Conservation (phyloP, 2,329 filamentous ascomycete species). For the Aureobasidium vineae region DNA sequence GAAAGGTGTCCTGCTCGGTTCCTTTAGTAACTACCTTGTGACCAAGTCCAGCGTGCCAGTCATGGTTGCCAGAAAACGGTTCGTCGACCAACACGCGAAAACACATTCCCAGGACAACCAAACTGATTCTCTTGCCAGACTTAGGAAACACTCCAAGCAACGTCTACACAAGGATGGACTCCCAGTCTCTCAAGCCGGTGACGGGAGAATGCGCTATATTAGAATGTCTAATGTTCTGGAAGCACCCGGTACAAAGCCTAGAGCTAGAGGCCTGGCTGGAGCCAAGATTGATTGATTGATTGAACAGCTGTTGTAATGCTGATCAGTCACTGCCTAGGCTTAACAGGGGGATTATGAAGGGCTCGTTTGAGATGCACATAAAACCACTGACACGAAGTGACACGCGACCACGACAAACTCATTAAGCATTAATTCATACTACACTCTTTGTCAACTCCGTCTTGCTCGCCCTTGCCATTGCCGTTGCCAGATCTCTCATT, state of each 20-base stretch:
- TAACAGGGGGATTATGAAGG: not conserved
- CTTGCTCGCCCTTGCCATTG: too few species aligned
- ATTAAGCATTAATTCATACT: conserved; percentile 19
- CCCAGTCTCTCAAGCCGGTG: conserved; percentile 28
- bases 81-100: conserved; percentile 9
- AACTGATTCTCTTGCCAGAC: conserved; percentile 25
- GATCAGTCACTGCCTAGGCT: too few species aligned
- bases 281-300: conserved; percentile 29
- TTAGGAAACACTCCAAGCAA: conserved; percentile 30
- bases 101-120: not conserved
- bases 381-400: conserved; percentile 8
- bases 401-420: conserved; percentile 22
- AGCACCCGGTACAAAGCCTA: conserved; percentile 27
- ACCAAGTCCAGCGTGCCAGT: conserved; percentile 96
- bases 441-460: not conserved
- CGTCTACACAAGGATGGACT: conserved; percentile 30
- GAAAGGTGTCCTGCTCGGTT: conserved; percentile 92
- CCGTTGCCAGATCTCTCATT: too few species aligned
- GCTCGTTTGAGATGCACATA: not conserved
- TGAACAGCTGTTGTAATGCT: not conserved
- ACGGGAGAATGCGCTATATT: conserved; percentile 29
- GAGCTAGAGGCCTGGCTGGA: conserved; percentile 28
- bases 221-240: conserved; percentile 30
- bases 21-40: conserved; percentile 95
- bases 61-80: conserved; percentile 84